Percentiles rank a stretch among this genome's conserved stretches.
These are phyloP conservation scores for Apophysomyces trapeziformis DNA, from an alignment of 371 early-diverging fungal species.

Conservation along the genomic window DNA sequence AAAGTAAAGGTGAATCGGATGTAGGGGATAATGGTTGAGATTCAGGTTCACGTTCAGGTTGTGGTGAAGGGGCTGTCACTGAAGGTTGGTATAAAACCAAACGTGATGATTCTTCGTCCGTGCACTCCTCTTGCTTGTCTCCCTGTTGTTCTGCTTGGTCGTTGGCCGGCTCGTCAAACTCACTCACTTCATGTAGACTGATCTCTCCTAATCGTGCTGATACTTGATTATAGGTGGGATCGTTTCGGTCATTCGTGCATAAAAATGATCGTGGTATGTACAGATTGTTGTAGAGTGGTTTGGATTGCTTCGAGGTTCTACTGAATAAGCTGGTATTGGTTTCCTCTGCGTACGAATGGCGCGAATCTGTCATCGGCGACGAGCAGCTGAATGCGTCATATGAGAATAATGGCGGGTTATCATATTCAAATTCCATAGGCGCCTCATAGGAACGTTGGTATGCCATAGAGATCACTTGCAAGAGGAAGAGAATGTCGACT, in stretches of 20 bases:
- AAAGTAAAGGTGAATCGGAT: background rate
- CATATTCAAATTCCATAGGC: slow-evolving; percentile 33
- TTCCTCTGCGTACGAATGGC: background rate
- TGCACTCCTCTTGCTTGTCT: background rate
- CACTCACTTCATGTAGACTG: background rate
- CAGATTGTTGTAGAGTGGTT: slow-evolving; percentile 10
- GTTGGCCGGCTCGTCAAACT: background rate
- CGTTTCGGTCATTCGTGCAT: background rate
- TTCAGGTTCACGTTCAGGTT: no score
- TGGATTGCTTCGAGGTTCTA: background rate
- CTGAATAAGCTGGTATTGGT: background rate
- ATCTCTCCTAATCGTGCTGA: background rate
- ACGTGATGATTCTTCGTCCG: background rate
- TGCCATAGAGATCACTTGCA: slow-evolving; percentile 10
- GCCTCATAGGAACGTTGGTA: slow-evolving; percentile 23
- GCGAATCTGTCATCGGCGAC: background rate
- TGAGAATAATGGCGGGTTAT: slow-evolving; percentile 16
- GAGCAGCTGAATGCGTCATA: slow-evolving; percentile 16
- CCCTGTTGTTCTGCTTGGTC: background rate
- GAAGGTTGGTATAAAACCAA: background rate
- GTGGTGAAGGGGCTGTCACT: background rate
- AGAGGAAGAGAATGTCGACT: background rate
- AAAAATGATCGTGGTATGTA: slow-evolving; percentile 13
- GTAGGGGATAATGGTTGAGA: background rate
- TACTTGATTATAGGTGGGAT: background rate